Percentiles rank a stretch among this genome's conserved stretches.
phyloP scores from a whole-genome alignment of 2,329 filamentous ascomycete species.

The Botrytis tulipae region DNA sequence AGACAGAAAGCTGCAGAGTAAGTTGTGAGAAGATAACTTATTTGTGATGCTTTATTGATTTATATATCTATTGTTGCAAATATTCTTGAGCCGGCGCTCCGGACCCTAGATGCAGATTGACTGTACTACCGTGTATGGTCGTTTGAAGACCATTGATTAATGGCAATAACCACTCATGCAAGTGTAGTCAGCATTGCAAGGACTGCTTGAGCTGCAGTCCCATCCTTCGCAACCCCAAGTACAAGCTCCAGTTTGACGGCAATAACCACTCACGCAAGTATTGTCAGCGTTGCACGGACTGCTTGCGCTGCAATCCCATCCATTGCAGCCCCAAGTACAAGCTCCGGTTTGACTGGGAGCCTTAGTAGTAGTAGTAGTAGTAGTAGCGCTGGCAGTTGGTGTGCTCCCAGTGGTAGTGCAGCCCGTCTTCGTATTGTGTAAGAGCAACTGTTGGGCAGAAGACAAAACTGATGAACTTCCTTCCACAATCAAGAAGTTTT shows the following conservation, averaged over 20 bases:
- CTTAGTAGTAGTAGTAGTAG: background rate
- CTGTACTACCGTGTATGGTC: too few species aligned
- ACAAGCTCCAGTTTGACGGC: background rate
- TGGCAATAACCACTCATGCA: slow-evolving; percentile 17
- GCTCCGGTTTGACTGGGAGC: background rate
- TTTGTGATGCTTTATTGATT: background rate
- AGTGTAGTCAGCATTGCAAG: slow-evolving; percentile 2
- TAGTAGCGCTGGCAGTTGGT: background rate
- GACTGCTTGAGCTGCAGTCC: slow-evolving; percentile 14
- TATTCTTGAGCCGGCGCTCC: background rate
- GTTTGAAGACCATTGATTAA: background rate
- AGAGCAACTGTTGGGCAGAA: slow-evolving; percentile 4
- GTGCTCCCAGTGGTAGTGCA: background rate
- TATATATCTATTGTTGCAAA: background rate
- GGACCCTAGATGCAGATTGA: background rate
- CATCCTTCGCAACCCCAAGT: slow-evolving; percentile 21
- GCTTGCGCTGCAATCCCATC: slow-evolving; percentile 18
- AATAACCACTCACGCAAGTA: background rate
- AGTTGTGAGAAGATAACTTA: background rate
- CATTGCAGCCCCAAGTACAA: slow-evolving; percentile 20
- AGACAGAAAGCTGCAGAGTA: background rate
- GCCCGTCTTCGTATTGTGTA: slow-evolving; percentile 16
- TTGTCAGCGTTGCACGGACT: slow-evolving; percentile 6
- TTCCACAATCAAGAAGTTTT: slow-evolving; percentile 19
- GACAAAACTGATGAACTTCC: slow-evolving; percentile 15